Conservation (phyloP, 345 rosid species). For the Populus davidiana region DNA sequence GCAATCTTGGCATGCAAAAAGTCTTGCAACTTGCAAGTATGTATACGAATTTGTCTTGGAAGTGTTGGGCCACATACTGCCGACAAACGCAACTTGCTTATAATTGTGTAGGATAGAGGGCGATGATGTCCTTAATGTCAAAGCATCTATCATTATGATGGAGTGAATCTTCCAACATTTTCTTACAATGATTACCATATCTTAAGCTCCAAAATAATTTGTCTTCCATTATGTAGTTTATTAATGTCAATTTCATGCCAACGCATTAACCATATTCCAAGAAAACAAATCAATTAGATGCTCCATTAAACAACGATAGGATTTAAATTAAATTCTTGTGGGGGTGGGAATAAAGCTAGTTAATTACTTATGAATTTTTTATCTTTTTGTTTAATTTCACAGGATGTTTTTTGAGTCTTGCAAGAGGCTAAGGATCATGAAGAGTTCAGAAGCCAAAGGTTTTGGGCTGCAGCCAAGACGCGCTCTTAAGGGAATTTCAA, state of each 20-base stretch:
- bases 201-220: neutral
- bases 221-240: neutral
- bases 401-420: slow-evolving; percentile 75
- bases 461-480: slow-evolving; percentile 9
- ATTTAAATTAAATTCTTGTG: neutral
- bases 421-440: slow-evolving; percentile 69
- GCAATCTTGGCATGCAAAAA: neutral
- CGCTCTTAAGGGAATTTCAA: neutral
- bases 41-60: neutral
- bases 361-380: neutral
- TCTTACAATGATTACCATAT: neutral
- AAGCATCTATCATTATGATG: neutral
- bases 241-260: neutral
- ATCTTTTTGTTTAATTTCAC: neutral
- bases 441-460: slow-evolving; percentile 41
- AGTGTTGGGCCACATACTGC: neutral
- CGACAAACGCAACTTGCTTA: neutral
- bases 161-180: neutral
- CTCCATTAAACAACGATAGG: neutral
- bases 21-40: neutral
- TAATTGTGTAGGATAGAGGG: neutral
- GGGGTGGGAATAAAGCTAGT: neutral
- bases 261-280: neutral
- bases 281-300: neutral
- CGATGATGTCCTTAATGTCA: neutral